phyloP scores from a whole-genome alignment of 345 rosid species.

The Jatropha curcas region DNA sequence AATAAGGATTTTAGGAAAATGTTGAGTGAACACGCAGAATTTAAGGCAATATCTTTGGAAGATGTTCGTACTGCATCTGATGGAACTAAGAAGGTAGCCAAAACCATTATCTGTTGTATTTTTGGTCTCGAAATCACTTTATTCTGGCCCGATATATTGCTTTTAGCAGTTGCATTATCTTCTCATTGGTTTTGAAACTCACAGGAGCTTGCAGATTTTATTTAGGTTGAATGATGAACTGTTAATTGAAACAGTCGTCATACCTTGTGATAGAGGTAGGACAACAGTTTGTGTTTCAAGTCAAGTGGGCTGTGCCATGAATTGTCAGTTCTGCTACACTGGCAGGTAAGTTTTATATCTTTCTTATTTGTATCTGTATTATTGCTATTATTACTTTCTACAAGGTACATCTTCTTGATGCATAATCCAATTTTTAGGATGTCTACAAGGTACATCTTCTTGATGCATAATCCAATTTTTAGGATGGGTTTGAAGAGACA shows the following conservation, averaged over 20 bases:
- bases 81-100: slow-evolving; percentile 83
- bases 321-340: slow-evolving; percentile 94
- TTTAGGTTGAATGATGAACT: slow-evolving; percentile 78
- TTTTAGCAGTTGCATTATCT: slow-evolving; percentile 25
- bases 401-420: slow-evolving; percentile 10
- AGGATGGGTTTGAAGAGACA: slow-evolving; percentile 94
- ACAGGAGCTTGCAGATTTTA: slow-evolving; percentile 91
- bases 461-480: slow-evolving; percentile 18
- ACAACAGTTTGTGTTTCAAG: slow-evolving; percentile 92
- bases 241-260: slow-evolving; percentile 76
- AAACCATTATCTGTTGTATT: slow-evolving; percentile 14
- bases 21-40: slow-evolving; percentile 60
- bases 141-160: too few species aligned
- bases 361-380: background rate
- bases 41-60: slow-evolving; percentile 68
- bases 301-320: slow-evolving; percentile 95
- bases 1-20: slow-evolving; percentile 82
- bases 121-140: too few species aligned
- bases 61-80: slow-evolving; percentile 68
- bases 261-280: slow-evolving; percentile 87
- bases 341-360: slow-evolving; percentile 57
- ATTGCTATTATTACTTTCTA: background rate
- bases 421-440: slow-evolving; percentile 37
- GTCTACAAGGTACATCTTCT: slow-evolving; percentile 13
- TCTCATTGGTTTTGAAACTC: slow-evolving; percentile 67